Evolutionary conservation across 164 flowering plant genomes (phyloP), one percentile per base, ranked within the genome.

Genomic region (Chloranthus sessilifolius): DNA sequence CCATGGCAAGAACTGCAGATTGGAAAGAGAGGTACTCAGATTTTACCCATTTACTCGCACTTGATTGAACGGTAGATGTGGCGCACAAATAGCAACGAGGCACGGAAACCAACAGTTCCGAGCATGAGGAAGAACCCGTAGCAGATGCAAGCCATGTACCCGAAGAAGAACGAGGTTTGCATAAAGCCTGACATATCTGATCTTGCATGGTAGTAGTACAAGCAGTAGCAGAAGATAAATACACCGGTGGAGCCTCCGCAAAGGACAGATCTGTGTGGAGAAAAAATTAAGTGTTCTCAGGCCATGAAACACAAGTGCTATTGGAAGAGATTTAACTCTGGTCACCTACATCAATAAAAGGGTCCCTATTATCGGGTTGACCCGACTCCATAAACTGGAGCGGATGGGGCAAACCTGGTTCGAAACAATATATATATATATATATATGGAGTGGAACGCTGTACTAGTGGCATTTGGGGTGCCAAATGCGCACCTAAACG

Each of bases 111-210:
- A 28, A 66, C 70, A n/a, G 70, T 66, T 23, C 70, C 69, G 20
- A 65, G 69, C 69, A 65, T 60, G 53, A 65, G 69, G 55, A 65
- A 59, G 69, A 65, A 65, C 2, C 69, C 69, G 29, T 65, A 65
- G 42, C 69, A 65, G 40, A 65, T 65, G 51, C 69, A 65, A 23
- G 69, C 52, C 69, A 65, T 65, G 64, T 65, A 65, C 42, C 69
- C 69, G 20, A 65, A 65, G 64, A 65, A 65, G 53, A 65, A 65
- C 12, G 69, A 65, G 19, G 65, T 50, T 30, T 66, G 70, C 70
- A 66, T 60, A 58, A 66, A 66, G 36, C 70, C 70, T 0, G 65
- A 45, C 70, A 66, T 66, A 39, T 66, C 65, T 14, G 70, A 60
- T 51, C 65, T 55, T 36, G 65, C 61, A 22, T 66, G 47, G 38